phyloP scores from a whole-genome alignment of 163 green algal genomes.

The Botryococcus braunii region DNA sequence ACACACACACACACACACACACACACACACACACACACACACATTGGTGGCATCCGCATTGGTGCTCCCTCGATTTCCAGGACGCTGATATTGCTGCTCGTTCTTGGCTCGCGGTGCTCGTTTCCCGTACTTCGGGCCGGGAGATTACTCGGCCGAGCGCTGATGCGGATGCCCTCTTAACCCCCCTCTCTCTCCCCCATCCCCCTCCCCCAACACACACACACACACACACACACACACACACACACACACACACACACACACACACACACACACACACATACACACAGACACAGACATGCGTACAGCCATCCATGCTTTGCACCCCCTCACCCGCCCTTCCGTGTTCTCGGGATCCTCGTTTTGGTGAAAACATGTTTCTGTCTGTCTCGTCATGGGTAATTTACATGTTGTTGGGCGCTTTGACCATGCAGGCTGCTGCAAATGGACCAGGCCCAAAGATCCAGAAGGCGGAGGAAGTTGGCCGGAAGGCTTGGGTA shows the following conservation, averaged over 20 bases:
- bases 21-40: too few species aligned
- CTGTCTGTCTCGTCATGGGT: too few species aligned
- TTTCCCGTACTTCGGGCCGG: too few species aligned
- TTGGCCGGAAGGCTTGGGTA: slow-evolving; percentile 49
- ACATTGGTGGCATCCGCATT: too few species aligned
- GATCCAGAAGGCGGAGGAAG: slow-evolving; percentile 46
- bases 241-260: background rate
- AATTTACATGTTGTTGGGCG: background rate
- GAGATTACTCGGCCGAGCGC: background rate
- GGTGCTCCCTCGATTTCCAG: too few species aligned
- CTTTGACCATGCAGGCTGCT: background rate
- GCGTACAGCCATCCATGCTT: background rate
- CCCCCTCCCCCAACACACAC: too few species aligned
- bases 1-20: too few species aligned
- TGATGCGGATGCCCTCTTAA: background rate
- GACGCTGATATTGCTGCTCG: too few species aligned
- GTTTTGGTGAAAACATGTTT: background rate
- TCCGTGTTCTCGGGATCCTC: background rate
- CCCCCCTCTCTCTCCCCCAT: background rate
- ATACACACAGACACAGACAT: background rate
- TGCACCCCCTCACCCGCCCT: background rate
- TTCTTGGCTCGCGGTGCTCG: too few species aligned
- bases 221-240: background rate
- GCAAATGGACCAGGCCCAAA: slow-evolving; percentile 19
- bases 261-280: background rate